A percentile compares a stretch with the other conserved stretches of the same genome.
phyloP scores from a whole-genome alignment of 2,329 filamentous ascomycete species.

The Phialocephala subalpina region DNA sequence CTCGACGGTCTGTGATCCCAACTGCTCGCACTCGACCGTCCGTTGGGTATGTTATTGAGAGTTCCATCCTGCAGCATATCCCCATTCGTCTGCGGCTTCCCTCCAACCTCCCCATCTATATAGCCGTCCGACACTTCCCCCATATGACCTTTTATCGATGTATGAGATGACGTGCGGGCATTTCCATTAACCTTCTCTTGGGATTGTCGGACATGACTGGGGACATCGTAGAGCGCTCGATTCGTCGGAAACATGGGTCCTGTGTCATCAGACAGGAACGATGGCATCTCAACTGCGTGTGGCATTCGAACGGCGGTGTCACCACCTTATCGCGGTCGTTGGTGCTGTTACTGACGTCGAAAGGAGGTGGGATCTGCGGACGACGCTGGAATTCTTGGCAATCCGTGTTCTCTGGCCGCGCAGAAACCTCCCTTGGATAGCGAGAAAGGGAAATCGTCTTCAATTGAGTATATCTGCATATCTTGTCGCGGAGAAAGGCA shows the following conservation, averaged over 20 bases:
- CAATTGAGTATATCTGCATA: conserved; percentile 33
- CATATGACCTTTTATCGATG: conserved; percentile 44
- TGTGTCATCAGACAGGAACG: conserved; percentile 54
- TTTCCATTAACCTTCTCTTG: conserved; percentile 46
- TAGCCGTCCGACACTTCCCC: conserved; percentile 44
- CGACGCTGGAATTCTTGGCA: conserved; percentile 34
- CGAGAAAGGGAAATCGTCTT: conserved; percentile 19
- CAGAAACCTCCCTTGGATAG: conserved; percentile 15
- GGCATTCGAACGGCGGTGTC: conserved; percentile 46
- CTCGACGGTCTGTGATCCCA: conserved; percentile 43
- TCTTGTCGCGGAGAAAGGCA: conserved; percentile 14
- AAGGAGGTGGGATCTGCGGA: conserved; percentile 38
- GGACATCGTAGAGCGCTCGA: conserved; percentile 44
- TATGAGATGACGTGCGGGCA: conserved; percentile 37
- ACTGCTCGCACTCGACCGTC: conserved; percentile 55
- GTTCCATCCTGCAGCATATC: conserved; percentile 52
- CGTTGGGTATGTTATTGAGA: conserved; percentile 67
- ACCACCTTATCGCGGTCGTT: conserved; percentile 36
- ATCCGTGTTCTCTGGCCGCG: conserved; percentile 20
- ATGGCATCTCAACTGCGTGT: conserved; percentile 58
- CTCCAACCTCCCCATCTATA: conserved; percentile 37
- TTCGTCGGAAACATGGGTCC: conserved; percentile 40
- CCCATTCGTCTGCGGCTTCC: conserved; percentile 38
- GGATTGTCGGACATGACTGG: conserved; percentile 46
- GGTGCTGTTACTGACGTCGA: conserved; percentile 28